Base-by-base conservation (phyloP, 768 basidiomycete genomes). In the Lactarius tabidus region DNA sequence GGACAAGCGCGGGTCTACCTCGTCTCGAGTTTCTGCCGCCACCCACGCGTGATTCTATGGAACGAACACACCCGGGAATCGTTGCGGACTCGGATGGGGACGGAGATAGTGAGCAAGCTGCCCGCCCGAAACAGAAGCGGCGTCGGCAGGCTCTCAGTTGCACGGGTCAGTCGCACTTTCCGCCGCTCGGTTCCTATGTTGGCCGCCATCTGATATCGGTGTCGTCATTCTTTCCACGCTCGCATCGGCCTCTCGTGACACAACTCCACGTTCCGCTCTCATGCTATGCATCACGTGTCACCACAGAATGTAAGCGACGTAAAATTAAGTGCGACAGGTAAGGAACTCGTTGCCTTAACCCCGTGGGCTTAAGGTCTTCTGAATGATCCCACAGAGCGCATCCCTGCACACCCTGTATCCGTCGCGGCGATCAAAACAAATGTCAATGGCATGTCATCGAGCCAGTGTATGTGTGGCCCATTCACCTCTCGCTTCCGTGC, bases 271-370 rank as follows among this genome's bases (percentile, higher is more conserved):
- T 72, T 65, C 67, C 69, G 70, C 69, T 69, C 45, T 45, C 59
- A 57, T 60, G 51, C 59, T 33, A 60, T 68, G 29, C 55, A 66
- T 65, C 59, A 65, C 67, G 59, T 60, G 64, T 36, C 29, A 59
- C 48, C 61, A 56, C 72, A 91, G 91, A 92, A 75, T 93, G 91
- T 75, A 93, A 93, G 75, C 79, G 91, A 71, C 83, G 91, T 51
- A 93, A 93, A 80, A 93, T 93, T 75, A 90, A 89, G 73, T 93
- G 91, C 75, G 90, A 93, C 79, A 89, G 89, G 88, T 89, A 73
- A 71, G 72, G 63, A 26, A 45, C 31, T 57, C 61, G 62, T 63
- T 39, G 59, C 71, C 62, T 64, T 62, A 64, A 60, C 66, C 51
- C 60, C 45, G 43, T 57, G 31, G 51, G 28, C 52, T 59, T 63